Base-by-base conservation (phyloP, 768 basidiomycete species). In the Porphyrellus cyaneotinctus region DNA sequence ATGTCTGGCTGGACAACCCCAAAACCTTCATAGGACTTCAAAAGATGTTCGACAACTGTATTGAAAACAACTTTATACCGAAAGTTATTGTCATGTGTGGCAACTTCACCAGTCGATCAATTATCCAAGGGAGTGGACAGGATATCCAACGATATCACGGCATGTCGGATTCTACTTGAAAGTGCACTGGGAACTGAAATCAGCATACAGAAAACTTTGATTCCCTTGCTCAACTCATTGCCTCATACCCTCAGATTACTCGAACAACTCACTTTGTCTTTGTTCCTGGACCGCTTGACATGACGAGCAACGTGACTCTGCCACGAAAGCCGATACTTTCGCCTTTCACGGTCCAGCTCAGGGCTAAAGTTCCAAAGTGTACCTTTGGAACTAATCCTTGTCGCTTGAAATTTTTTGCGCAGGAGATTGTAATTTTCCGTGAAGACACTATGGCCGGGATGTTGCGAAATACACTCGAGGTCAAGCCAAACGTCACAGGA, bases 361-460 rank as follows among this genome's bases (percentile, higher is more conserved):
- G 78, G 60, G 72, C 78, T 1, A 84, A 85, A 59, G 69, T 98
- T 24, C 90, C 93, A 0, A 87, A 63, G 78, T 85, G 1, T 83
- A 88, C 60, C n/a, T 87, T 98, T 63, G 85, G 83, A 9, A 87
- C 84, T 33, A 97, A 97, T 68, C 97, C 97, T 2, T 95, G 93
- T 70, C 83, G 97, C 18, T 82, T 98, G 62, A 90, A 91, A 62
- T 97, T 97, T 65, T 95, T 95, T 66, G 83, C 90, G 26, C 95
- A 97, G 66, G 97, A 99, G 71, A 84, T 99, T 48, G 94, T 97
- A 39, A 73, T 99, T 23, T 97, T 89, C 64, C 77, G 97, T 37
- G 92, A 98, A 61, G 93, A 98, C 66, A 68, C 86, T 44, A 97
- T 99, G 93, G 81, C 91, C 2, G 79, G 86, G 59, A 94, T 98